Base-by-base conservation (phyloP, 2,329 filamentous ascomycete genomes). In the Aspergillus phoenicis region DNA sequence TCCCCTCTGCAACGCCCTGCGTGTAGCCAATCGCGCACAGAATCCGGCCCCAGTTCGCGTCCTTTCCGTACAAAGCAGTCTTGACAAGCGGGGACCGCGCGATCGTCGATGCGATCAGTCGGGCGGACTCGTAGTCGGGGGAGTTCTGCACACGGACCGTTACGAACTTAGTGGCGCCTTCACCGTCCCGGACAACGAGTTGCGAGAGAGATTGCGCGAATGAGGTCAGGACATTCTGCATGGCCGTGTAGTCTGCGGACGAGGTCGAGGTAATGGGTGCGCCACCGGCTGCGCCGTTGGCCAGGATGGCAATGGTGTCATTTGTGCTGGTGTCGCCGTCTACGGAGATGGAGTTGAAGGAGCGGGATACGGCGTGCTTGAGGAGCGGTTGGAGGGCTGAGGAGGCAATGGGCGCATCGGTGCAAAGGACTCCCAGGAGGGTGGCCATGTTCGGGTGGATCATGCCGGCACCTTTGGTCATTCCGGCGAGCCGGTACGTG, bases 371-470 rank as follows among this genome's bases (percentile, higher is more conserved):
- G 48, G 93, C 90, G 67, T 87, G 82, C 61, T 84, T 87, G 48
- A 98, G 88, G 13, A 95, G 83, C 0, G 83, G 77, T 52, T 88
- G 86, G 61, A 97, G 85, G 8, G 89, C 84, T 0, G 78, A 73
- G 3, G 90, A 83, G 0, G 87, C 83, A 70, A 98, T 86, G 30
- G 93, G 90, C 0, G 90, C 94, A 70, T 99, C 95, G 13, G 95
- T 99, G 71, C 91, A 93, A 71, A 98, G 85, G 63, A 98, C 90
- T 57, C 91, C 93, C 38, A 99, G 87, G 36, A 98, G 85, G 0
- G 95, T 99, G 30, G 93, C 95, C 93, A 99, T 97, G 82, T 99
- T 98, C 52, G 95, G 95, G 74, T 97, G 93, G 76, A 99, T 97
- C 95, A 99, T 99, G 72, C 95, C 95, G 5, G 95, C 95, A 60